These are phyloP conservation scores for Pholiota microspora DNA, from an alignment of 768 basidiomycete genomes.

Conservation along the genomic window DNA sequence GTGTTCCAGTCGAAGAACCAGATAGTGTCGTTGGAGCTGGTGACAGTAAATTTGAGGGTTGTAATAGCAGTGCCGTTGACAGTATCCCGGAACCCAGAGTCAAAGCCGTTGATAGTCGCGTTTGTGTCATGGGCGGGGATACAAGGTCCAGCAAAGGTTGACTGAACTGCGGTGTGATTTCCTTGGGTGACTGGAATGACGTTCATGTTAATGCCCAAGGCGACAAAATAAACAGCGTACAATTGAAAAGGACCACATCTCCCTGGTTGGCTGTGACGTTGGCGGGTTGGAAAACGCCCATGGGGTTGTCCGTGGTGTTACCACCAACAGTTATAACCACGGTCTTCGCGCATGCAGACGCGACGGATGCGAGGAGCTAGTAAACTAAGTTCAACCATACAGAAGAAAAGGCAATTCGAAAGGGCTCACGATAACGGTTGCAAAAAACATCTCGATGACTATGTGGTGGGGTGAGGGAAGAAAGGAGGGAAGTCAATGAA, in stretches of 20 bases:
- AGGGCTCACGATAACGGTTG: constrained; percentile 6
- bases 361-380: constrained; percentile 17
- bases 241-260: constrained; percentile 57
- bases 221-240: constrained; percentile 27
- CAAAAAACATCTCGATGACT: constrained; percentile 11
- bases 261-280: constrained; percentile 41
- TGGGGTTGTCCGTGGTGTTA: constrained; percentile 42
- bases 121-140: constrained; percentile 47
- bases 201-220: neutral
- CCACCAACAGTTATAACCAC: constrained; percentile 45
- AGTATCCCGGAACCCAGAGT: constrained; percentile 50
- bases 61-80: constrained; percentile 46
- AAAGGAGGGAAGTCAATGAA: constrained; percentile 1
- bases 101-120: constrained; percentile 53
- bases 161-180: constrained; percentile 56
- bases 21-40: constrained; percentile 41
- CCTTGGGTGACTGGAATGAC: constrained; percentile 43
- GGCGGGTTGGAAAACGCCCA: constrained; percentile 45
- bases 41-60: constrained; percentile 42
- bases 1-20: constrained; percentile 62
- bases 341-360: constrained; percentile 31
- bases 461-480: constrained; percentile 2
- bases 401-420: neutral
- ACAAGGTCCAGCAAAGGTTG: constrained; percentile 55
- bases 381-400: neutral